Base-by-base conservation (phyloP, 306 rosid genomes). In the Leucaena leucocephala region DNA sequence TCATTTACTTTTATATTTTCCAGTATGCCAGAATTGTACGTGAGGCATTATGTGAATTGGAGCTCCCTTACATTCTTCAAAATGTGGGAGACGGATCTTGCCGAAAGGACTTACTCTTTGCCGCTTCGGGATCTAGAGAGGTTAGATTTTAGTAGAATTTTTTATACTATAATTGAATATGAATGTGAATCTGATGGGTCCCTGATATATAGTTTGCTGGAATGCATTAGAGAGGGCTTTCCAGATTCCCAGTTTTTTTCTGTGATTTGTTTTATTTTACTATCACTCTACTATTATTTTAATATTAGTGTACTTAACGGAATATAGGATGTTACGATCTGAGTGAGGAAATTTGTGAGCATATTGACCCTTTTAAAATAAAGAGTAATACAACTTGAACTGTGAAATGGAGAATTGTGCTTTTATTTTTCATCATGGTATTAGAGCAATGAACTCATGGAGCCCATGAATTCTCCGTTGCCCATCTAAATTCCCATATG, bases 31-130 rank as follows among this genome's bases (percentile, higher is more conserved):
- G 98, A 79, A 84, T 92, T 81, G 97, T 94, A 52, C 98, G 97
- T 10, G 97, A 94, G 82, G 98, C 98, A 44, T 86, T 94, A n/a
- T 94, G 98, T 27, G 98, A 94, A 76, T 84, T 94, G 88, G 98
- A 94, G 86, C 94, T 94, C 81, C 97, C 97, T 48, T 94, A 92
- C 88, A 80, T 89, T 81, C 91, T 94, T 59, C 97, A 92, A 69
- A 94, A 89, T 65, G 97, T 92, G 35, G 98, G 98, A 68, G 85
- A 89, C 85, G 97, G 98, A 40, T 94, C 98, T 43, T 16, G 1
- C 3, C 84, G 91, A 45, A 80, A 65, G 35, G 84, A 90, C 73
- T 76, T 87, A 33, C 93, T 92, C 13, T 57, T 90, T 70, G 85
- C 85, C 36, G 78, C 79, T 76, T 87, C 93, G 22, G 94, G 94